A percentile compares a stretch with the other conserved stretches of the same genome.
Evolutionary conservation across 176 grass and related monocot genomes (phyloP).

Genomic region (Aechmea fasciata): DNA sequence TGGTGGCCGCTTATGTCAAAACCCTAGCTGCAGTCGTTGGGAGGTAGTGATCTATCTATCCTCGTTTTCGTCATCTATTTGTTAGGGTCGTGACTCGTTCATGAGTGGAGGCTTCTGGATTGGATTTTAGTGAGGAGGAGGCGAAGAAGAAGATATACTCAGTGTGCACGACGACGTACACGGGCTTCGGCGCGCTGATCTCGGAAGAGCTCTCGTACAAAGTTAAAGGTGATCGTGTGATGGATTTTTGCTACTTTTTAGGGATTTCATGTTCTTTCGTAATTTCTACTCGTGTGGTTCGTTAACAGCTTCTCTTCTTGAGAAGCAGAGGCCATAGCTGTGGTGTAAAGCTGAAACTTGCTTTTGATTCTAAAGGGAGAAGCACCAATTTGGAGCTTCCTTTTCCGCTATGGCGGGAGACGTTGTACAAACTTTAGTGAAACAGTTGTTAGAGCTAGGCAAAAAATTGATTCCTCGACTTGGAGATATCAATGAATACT

Average conservation of each 20-base stretch:
- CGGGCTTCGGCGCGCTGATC: constrained; percentile 80
- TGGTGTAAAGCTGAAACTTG: too few relatives aligned
- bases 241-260: constrained; percentile 10
- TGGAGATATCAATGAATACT: too few relatives aligned
- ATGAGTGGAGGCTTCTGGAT: constrained; percentile 11
- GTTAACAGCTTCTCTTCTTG: too few relatives aligned
- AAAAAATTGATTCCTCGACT: neutral
- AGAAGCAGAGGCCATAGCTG: too few relatives aligned
- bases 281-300: too few relatives aligned
- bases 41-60: constrained; percentile 33
- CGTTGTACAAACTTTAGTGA: too few relatives aligned
- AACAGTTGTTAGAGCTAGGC: neutral
- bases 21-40: constrained; percentile 57
- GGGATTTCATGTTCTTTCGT: neutral
- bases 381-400: too few relatives aligned
- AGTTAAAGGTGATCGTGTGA: constrained; percentile 75
- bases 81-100: neutral
- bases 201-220: constrained; percentile 93
- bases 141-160: constrained; percentile 96
- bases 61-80: neutral
- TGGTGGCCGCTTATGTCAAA: constrained; percentile 73
- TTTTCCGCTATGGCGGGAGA: too few relatives aligned
- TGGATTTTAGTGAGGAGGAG: constrained; percentile 68
- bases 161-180: constrained; percentile 78
- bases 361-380: too few relatives aligned